A percentile compares a stretch with the other conserved stretches of the same genome.
phyloP scores from a whole-genome alignment of 768 basidiomycete species.

The Pleurotus salmoneostramineus region DNA sequence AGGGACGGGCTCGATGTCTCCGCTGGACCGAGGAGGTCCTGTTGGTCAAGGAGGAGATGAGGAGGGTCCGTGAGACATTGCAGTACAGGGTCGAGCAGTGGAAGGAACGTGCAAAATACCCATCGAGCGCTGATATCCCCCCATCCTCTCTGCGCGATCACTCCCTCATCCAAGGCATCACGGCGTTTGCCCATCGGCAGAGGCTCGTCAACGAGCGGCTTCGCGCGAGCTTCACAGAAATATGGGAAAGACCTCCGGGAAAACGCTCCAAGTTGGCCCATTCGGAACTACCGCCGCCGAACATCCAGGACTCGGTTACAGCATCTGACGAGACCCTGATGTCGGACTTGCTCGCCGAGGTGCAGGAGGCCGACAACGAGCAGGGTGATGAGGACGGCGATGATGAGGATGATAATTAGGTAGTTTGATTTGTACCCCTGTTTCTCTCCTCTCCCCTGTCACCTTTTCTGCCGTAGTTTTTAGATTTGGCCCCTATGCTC shows the following conservation, averaged over 20 bases:
- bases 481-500: no score
- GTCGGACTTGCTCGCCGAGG: no score
- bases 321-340: no score
- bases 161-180: neutral
- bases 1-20: slow-evolving; percentile 12
- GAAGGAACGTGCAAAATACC: neutral
- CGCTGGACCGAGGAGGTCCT: slow-evolving; percentile 21
- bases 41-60: slow-evolving; percentile 15
- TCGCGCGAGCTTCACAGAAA: neutral
- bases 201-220: neutral
- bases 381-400: no score
- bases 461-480: no score
- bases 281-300: no score
- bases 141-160: no score
- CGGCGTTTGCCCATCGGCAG: slow-evolving; percentile 7
- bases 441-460: no score
- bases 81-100: slow-evolving; percentile 7
- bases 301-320: no score
- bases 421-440: no score
- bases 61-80: neutral
- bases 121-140: neutral
- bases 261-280: neutral
- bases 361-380: no score
- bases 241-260: slow-evolving; percentile 5
- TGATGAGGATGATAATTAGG: no score